phyloP scores from a whole-genome alignment of 768 basidiomycete genomes.

The Phanerodontia chrysosporium region DNA sequence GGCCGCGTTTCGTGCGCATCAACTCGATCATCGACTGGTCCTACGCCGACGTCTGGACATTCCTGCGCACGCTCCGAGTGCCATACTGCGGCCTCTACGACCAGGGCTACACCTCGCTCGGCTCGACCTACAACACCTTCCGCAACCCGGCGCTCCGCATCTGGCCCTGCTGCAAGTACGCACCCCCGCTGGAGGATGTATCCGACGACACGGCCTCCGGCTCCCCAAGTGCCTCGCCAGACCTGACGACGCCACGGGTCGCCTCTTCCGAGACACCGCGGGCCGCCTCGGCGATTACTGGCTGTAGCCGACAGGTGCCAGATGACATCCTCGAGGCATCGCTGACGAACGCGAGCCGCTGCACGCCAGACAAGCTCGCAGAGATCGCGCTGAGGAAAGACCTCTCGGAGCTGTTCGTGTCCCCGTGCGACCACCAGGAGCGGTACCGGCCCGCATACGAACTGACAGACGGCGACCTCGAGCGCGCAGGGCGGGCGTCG shows the following conservation, averaged over 20 bases:
- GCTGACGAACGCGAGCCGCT: neutral
- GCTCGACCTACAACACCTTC: slow-evolving; percentile 91
- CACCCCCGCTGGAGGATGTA: too few species aligned
- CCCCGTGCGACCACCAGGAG: slow-evolving; percentile 16
- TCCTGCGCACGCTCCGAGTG: slow-evolving; percentile 67
- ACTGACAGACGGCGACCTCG: slow-evolving; percentile 66
- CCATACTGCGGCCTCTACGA: slow-evolving; percentile 91
- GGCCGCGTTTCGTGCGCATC: slow-evolving; percentile 87
- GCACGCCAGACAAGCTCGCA: slow-evolving; percentile 17
- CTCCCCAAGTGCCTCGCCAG: neutral
- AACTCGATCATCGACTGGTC: slow-evolving; percentile 97
- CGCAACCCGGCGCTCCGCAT: slow-evolving; percentile 79
- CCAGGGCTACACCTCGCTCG: slow-evolving; percentile 95
- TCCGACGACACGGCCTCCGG: neutral
- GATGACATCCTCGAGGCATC: neutral
- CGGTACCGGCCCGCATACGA: slow-evolving; percentile 79
- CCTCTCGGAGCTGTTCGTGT: neutral
- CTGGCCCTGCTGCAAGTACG: too few species aligned
- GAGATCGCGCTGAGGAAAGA: slow-evolving; percentile 13
- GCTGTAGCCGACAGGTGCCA: neutral
- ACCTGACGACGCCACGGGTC: neutral
- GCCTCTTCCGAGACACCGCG: neutral
- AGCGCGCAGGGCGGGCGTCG: slow-evolving; percentile 62
- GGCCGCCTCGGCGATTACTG: neutral
- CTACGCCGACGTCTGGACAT: slow-evolving; percentile 87